Evolutionary conservation across 495 filamentous ascomycete genomes (phyloP).

Genomic region (Penicillium pancosmium): DNA sequence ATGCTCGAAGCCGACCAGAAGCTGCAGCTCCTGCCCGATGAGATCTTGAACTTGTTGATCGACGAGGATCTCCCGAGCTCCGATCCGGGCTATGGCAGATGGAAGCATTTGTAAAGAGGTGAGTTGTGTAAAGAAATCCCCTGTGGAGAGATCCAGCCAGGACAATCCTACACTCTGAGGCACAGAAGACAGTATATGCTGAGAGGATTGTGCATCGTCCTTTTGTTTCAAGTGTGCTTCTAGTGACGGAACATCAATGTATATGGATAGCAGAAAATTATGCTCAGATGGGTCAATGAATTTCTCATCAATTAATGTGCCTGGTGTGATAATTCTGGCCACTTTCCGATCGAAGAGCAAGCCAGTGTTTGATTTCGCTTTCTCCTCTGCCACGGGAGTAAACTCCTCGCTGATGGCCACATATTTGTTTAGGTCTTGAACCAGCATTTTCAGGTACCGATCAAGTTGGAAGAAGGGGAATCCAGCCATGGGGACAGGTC

Average conservation of each 20-base stretch:
- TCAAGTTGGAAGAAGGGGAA: slow-evolving; percentile 94
- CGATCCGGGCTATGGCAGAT: slow-evolving; percentile 78
- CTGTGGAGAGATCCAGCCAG: slow-evolving; percentile 95
- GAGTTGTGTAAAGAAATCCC: slow-evolving; percentile 86
- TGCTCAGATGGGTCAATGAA: slow-evolving; percentile 92
- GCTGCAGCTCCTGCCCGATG: slow-evolving; percentile 44
- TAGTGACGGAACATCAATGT: slow-evolving; percentile 45
- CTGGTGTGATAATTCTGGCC: slow-evolving; percentile 85
- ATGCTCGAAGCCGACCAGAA: slow-evolving; percentile 45
- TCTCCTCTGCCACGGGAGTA: slow-evolving; percentile 64
- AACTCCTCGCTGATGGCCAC: slow-evolving; percentile 97
- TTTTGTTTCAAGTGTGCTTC: slow-evolving; percentile 23
- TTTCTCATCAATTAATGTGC: slow-evolving; percentile 95
- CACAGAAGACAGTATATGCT: slow-evolving; percentile 42
- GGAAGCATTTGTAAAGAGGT: slow-evolving; percentile 71
- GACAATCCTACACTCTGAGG: slow-evolving; percentile 71
- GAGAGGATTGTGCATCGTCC: slow-evolving; percentile 23
- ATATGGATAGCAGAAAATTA: slow-evolving; percentile 84
- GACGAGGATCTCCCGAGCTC: slow-evolving; percentile 82
- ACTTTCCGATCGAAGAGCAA: slow-evolving; percentile 83
- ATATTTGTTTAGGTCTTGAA: slow-evolving; percentile 84
- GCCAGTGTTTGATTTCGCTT: slow-evolving; percentile 71
- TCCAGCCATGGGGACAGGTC: slow-evolving; percentile 84
- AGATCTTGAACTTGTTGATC: slow-evolving; percentile 60
- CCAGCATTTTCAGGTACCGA: slow-evolving; percentile 86